phyloP scores from a whole-genome alignment of 225 moss, liverwort and hornwort species.

The Sphagnum contortum region DNA sequence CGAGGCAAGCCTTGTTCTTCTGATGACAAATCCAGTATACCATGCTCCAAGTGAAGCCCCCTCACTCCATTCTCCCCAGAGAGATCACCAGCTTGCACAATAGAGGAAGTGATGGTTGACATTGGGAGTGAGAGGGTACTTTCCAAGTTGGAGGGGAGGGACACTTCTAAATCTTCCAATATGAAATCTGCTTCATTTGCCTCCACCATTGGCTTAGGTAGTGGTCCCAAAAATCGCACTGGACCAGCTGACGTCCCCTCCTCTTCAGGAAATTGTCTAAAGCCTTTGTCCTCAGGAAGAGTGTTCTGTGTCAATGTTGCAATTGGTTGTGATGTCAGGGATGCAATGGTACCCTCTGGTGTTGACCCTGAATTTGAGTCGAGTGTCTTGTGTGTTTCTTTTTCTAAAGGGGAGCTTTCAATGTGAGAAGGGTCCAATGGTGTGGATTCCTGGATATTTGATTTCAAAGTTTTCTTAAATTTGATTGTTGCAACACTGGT shows the following conservation, averaged over 20 bases:
- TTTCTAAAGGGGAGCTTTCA: constrained; percentile 6
- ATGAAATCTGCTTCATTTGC: constrained; percentile 97
- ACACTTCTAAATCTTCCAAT: constrained; percentile 83
- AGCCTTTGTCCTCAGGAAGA: too few relatives aligned
- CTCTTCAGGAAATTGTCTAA: constrained; percentile 4
- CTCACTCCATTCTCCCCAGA: constrained; percentile 23
- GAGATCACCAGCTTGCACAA: constrained; percentile 18
- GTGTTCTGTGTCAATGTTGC: neutral
- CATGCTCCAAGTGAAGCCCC: constrained; percentile 39
- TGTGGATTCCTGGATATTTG: constrained; percentile 7
- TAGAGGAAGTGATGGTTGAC: constrained; percentile 32
- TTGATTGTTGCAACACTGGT: constrained; percentile 54
- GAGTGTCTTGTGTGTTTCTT: neutral
- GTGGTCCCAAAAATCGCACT: constrained; percentile 19
- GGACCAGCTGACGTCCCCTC: constrained; percentile 5
- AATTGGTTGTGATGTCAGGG: neutral
- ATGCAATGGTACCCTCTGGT: constrained; percentile 3
- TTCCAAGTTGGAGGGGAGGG: constrained; percentile 68
- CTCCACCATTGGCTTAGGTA: constrained; percentile 80
- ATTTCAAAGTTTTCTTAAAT: constrained; percentile 43
- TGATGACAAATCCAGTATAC: constrained; percentile 38
- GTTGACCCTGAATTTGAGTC: neutral
- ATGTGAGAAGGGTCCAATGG: constrained; percentile 11
- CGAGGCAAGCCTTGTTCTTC: constrained; percentile 36
- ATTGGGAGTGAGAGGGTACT: constrained; percentile 42